Evolutionary conservation across 768 basidiomycete species (phyloP).

Genomic region (Suillus cothurnatus): DNA sequence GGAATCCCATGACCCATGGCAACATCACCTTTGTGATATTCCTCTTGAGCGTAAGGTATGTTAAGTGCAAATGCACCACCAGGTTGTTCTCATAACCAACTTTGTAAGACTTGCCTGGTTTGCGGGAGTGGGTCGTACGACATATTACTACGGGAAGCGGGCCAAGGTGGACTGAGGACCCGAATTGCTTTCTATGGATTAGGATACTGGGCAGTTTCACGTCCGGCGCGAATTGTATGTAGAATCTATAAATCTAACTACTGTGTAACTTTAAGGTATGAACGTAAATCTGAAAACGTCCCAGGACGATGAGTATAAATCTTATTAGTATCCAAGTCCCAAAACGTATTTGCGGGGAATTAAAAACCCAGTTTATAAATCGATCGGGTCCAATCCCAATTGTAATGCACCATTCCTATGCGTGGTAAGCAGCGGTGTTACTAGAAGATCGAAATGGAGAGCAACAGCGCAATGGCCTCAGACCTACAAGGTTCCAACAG

Average conservation of each 20-base stretch:
- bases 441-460: neutral
- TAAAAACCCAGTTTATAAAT: neutral
- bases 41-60: slow-evolving; percentile 59
- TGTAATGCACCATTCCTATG: neutral
- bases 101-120: slow-evolving; percentile 55
- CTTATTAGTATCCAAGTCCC: neutral
- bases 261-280: neutral
- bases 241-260: neutral
- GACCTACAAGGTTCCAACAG: neutral
- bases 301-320: neutral
- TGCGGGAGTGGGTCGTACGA: slow-evolving; percentile 48
- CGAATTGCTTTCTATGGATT: neutral
- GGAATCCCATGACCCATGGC: slow-evolving; percentile 78
- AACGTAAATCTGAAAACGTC: neutral
- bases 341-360: neutral
- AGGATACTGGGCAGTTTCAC: too few species aligned
- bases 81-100: slow-evolving; percentile 4
- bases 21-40: slow-evolving; percentile 68
- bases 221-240: neutral
- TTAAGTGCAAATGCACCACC: slow-evolving; percentile 1
- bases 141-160: slow-evolving; percentile 40
- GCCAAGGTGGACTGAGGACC: neutral
- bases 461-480: neutral
- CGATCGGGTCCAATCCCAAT: neutral
- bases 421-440: neutral